Evolutionary conservation across 768 basidiomycete genomes (phyloP).

Genomic region (Erythrobasidium yunnanense): DNA sequence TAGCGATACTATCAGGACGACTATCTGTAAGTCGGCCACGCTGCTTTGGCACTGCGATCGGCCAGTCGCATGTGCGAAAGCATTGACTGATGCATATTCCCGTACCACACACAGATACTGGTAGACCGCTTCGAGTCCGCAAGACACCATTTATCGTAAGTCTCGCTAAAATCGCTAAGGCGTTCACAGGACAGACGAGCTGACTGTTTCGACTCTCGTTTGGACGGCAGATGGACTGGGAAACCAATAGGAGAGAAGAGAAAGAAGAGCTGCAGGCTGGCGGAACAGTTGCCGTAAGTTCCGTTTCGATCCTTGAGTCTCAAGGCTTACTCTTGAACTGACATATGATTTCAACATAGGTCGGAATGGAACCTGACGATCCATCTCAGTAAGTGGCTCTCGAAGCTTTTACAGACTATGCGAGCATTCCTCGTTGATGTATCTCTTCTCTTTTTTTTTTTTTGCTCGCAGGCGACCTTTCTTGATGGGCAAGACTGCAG

Average conservation of each 20-base stretch:
- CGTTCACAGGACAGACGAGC: too few relatives aligned
- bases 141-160: conserved; percentile 74
- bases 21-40: conserved; percentile 50
- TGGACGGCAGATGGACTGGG: conserved; percentile 51
- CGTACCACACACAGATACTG: conserved; percentile 56
- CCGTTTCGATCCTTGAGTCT: too few relatives aligned
- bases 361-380: conserved; percentile 13
- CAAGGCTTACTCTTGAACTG: too few relatives aligned
- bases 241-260: conserved; percentile 64
- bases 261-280: conserved; percentile 62
- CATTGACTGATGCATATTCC: conserved; percentile 37
- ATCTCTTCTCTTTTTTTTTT: too few relatives aligned
- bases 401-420: too few relatives aligned
- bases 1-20: conserved; percentile 70
- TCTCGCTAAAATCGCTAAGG: conserved; percentile 50
- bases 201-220: too few relatives aligned
- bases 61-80: not conserved
- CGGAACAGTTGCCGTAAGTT: not conserved
- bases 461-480: too few relatives aligned
- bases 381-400: conserved; percentile 42
- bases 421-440: too few relatives aligned
- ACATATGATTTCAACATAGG: too few relatives aligned
- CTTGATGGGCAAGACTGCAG: conserved; percentile 75
- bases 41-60: not conserved
- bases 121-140: conserved; percentile 69